Percentiles rank a stretch among this genome's conserved stretches.
Conservation (phyloP, 768 basidiomycete genomes). For the Mycena filopes region DNA sequence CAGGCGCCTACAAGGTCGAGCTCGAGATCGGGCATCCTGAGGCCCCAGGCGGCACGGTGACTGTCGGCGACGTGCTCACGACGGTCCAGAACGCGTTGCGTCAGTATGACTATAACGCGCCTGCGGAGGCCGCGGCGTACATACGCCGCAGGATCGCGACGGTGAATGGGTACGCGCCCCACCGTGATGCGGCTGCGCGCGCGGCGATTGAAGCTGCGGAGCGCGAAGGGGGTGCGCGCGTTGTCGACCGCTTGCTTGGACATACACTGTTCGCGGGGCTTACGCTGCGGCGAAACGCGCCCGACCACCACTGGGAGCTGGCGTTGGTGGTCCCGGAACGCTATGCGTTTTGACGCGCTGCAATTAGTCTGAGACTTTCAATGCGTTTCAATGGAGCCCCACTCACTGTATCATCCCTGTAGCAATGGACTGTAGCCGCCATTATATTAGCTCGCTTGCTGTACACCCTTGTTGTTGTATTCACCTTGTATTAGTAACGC, state of each 20-base stretch:
- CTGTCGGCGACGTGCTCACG: slow-evolving; percentile 17
- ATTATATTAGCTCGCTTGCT: neutral
- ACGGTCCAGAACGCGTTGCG: neutral
- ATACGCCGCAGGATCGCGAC: slow-evolving; percentile 13
- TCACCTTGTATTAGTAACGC: neutral
- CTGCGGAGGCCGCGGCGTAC: slow-evolving; percentile 16
- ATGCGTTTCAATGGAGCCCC: neutral
- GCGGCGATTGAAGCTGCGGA: slow-evolving; percentile 1
- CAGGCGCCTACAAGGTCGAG: neutral
- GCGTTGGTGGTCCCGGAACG: slow-evolving; percentile 13
- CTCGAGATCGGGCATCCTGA: neutral
- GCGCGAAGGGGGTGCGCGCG: neutral
- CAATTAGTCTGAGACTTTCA: neutral
- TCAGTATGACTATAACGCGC: slow-evolving; percentile 3
- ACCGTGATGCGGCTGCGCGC: neutral
- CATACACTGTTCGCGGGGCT: slow-evolving; percentile 24
- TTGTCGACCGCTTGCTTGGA: slow-evolving; percentile 19
- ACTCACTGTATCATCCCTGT: slow-evolving; percentile 6
- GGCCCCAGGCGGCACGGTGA: neutral
- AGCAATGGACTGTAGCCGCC: slow-evolving; percentile 8
- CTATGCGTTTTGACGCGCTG: slow-evolving; percentile 2
- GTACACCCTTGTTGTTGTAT: neutral
- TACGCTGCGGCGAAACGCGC: neutral
- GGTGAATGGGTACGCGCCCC: slow-evolving; percentile 12
- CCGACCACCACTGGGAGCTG: slow-evolving; percentile 21